Evolutionary conservation across 345 rosid genomes (phyloP), one percentile per base, ranked within the genome.

Genomic region (Pugionium dolabratum): DNA sequence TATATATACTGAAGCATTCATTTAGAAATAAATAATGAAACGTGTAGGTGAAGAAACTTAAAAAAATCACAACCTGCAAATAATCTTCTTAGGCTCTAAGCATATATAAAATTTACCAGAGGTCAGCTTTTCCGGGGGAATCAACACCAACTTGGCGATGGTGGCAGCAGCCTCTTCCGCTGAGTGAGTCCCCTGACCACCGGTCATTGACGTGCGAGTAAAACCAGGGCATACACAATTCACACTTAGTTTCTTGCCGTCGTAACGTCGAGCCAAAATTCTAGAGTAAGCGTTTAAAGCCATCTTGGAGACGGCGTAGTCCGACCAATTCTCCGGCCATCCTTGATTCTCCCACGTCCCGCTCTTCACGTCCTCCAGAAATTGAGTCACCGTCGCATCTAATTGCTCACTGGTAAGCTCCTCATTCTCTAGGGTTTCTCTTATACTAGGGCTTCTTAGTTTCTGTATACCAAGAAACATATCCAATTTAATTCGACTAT

Each of bases 171-270:
- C 98, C 1, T 77, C 86, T 0, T 78, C 84, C 0, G 94, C 84
- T 4, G 93, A 68, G 69, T 86, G 87, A 27, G 85, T 78, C 52
- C 98, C 96, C 32, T 69, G 76, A 8, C 91, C 97, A 2, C 79
- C 40, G 4, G 98, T 89, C 95, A 92, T 86, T 0, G 96, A 77
- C 3, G 98, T 89, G 37, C 75, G 85, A 32, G 95, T 89, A 77
- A 81, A 92, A 4, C 98, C 98, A 5, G 97, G 98, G 71, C 98
- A 92, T 33, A 83, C 78, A 56, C 95, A 82, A 32, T 87, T 87
- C 1, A 89, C 85, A 39, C 87, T 78, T 4, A 92, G 48, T 0
- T 81, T 77, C 3, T 53, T 9, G 1, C 74, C 78, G 1, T 69
- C 11, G 11, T 37, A 66, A 1, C 77, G 78, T 10, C 56, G 67